phyloP scores from a whole-genome alignment of 495 filamentous ascomycete genomes.

The Penicillium flavigenum region DNA sequence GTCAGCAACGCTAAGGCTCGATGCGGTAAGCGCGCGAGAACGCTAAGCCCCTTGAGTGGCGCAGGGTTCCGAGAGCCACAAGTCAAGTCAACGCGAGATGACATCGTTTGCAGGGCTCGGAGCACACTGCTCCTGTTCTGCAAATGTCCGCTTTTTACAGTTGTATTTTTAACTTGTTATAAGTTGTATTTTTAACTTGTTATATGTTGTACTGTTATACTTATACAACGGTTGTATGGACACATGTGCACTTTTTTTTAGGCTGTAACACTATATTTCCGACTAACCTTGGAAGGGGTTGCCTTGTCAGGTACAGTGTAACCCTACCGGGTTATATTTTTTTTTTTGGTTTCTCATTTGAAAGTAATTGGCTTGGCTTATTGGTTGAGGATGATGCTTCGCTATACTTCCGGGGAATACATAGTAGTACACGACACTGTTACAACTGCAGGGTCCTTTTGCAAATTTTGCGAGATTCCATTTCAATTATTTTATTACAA shows the following conservation, averaged over 20 bases:
- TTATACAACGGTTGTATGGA: background rate
- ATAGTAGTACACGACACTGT: background rate
- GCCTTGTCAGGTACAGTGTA: conserved; percentile 7
- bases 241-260: background rate
- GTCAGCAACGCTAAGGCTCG: conserved; percentile 2
- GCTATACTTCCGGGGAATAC: too few species aligned
- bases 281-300: background rate
- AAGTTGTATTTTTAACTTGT: background rate
- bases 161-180: background rate
- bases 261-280: background rate
- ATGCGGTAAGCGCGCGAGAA: conserved; percentile 4
- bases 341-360: background rate
- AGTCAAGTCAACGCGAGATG: conserved; percentile 20
- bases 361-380: background rate
- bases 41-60: conserved; percentile 26
- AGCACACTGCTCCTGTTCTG: conserved; percentile 26
- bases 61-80: conserved; percentile 24
- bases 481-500: background rate
- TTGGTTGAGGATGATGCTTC: background rate
- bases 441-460: conserved; percentile 4
- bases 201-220: background rate
- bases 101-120: conserved; percentile 24
- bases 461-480: background rate
- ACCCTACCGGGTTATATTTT: background rate
- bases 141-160: background rate